Conservation (phyloP, 2,329 filamentous ascomycete species). For the Tolypocladium ophioglossoides region DNA sequence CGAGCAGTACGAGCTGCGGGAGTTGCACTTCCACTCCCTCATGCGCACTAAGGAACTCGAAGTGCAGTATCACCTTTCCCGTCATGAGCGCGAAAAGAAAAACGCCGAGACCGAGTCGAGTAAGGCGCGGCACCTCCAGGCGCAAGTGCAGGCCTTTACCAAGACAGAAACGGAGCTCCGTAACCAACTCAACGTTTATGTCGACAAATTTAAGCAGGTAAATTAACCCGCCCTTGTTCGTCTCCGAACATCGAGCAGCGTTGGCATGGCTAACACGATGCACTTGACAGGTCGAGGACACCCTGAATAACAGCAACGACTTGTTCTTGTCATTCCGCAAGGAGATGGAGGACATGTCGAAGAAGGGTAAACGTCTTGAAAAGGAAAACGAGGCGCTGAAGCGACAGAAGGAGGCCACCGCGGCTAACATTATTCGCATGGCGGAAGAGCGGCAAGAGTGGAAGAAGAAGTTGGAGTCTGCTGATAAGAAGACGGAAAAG, state of each 20-base stretch:
- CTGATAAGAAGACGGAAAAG: slow-evolving; percentile 72
- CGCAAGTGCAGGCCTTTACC: slow-evolving; percentile 88
- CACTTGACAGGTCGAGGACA: slow-evolving; percentile 76
- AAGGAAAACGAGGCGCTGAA: slow-evolving; percentile 91
- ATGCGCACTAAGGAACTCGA: slow-evolving; percentile 93
- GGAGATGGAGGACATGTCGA: slow-evolving; percentile 99
- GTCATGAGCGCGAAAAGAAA: slow-evolving; percentile 84
- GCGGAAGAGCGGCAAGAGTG: slow-evolving; percentile 85
- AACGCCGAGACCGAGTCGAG: slow-evolving; percentile 70
- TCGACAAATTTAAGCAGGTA: slow-evolving; percentile 99
- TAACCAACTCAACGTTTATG: slow-evolving; percentile 94
- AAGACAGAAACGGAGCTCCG: slow-evolving; percentile 91
- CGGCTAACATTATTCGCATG: slow-evolving; percentile 94
- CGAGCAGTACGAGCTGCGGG: slow-evolving; percentile 92
- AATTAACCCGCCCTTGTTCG: slow-evolving; percentile 15
- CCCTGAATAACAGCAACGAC: slow-evolving; percentile 95
- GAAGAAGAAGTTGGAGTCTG: slow-evolving; percentile 50
- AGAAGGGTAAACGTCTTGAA: slow-evolving; percentile 93
- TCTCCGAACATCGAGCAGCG: too few species aligned
- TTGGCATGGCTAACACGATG: background rate
- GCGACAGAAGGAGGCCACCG: slow-evolving; percentile 86
- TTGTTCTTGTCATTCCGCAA: slow-evolving; percentile 93
- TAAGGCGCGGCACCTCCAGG: slow-evolving; percentile 75
- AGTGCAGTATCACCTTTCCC: slow-evolving; percentile 81
- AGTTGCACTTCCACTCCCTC: slow-evolving; percentile 85